Base-by-base conservation (phyloP, 1,284 basidiomycete genomes). In the Sporisorium exsertum region DNA sequence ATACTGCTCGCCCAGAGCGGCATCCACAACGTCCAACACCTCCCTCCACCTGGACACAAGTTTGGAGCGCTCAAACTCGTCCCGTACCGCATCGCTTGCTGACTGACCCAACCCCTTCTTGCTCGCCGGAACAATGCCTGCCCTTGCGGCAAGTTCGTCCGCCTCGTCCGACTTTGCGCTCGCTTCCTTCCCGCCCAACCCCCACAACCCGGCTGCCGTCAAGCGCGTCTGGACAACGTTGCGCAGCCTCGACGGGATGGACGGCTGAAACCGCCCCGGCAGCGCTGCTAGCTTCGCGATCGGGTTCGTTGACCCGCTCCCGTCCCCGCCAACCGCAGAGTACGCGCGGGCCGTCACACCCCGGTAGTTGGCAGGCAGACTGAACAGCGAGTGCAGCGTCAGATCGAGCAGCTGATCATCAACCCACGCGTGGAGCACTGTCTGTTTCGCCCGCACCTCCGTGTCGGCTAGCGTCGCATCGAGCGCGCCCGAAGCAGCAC, bases 321-420 rank as follows among this genome's bases (percentile, higher is more conserved):
- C 1, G 20, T n/a, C 16, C 7, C 51, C 43, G 20, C 75, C 75
- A 5, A 62, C 53, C 15, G 65, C 42, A 4, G 75, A 65, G 15
- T 77, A 77, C 0, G 69, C 58, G 1, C 71, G 69, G 1, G 68
- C 74, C 6, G 80, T 80, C 20, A 77, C 74, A 8, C 70, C 43
- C 22, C 77, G 71, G 22, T 64, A 81, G 67, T 81, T 81, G 45
- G 65, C 27, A 8, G 80, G 78, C n/a, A 80, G 51, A 18, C 66
- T 71, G 54, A 81, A 81, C 4, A 81, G 72, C 27, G 80, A 73
- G 59, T 81, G 80, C 27, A 81, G 64, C 3, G 69, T 72, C 10
- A 81, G 58, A 37, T 80, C 76, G 8, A 71, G 53, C 18, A 80
- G 61, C 24, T 68, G 72, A 26, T 81, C 80, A 57, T 81, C 80